Conservation (phyloP, 1,139 yeast genomes). For the Yarrowia galli region DNA sequence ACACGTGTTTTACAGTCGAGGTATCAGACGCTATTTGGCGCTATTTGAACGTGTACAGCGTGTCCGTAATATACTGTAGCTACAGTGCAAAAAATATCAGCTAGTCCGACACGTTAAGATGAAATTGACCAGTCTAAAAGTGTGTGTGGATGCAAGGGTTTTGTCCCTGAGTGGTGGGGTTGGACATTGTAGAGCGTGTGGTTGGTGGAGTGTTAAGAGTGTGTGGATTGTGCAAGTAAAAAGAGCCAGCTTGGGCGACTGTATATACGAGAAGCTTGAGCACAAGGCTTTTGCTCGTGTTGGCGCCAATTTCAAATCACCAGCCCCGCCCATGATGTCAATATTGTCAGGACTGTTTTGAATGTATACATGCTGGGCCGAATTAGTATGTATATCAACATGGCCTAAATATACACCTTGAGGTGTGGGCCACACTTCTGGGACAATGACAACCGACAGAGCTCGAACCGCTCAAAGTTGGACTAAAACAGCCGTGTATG, state of each 20-base stretch:
- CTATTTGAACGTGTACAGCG: background rate
- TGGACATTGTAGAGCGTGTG: background rate
- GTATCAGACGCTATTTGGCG: background rate
- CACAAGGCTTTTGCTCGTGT: too few relatives aligned
- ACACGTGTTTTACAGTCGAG: background rate
- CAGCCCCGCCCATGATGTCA: background rate
- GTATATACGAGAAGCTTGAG: too few relatives aligned
- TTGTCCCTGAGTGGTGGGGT: background rate
- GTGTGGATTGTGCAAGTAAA: background rate
- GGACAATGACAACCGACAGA: background rate
- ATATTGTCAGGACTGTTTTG: background rate
- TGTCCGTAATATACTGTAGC: background rate
- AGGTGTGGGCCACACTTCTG: background rate
- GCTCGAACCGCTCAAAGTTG: background rate
- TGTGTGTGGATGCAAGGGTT: background rate
- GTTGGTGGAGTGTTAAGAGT: background rate
- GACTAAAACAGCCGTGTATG: background rate
- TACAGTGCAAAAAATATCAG: constrained; percentile 5
- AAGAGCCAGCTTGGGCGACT: too few relatives aligned
- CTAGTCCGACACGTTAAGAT: background rate
- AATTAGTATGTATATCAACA: constrained; percentile 17
- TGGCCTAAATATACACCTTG: background rate
- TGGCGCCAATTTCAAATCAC: background rate
- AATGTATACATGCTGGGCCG: constrained; percentile 6
- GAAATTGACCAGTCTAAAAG: background rate